Evolutionary conservation across 176 grass and related monocot species (phyloP).

Genomic region (Cenchrus purpureus): DNA sequence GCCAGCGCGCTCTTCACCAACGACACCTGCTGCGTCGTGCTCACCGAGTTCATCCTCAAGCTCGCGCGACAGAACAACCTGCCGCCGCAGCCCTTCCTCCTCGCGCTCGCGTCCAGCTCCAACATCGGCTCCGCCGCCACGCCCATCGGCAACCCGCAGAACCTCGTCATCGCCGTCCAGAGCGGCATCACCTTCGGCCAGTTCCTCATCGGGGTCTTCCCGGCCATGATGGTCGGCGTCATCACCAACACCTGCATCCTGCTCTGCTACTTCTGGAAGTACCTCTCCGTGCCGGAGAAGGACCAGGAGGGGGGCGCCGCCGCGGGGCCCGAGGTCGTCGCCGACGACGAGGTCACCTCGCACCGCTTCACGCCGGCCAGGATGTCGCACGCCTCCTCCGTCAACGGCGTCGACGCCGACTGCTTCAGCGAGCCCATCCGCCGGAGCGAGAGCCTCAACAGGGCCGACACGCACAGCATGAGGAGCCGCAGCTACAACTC

Average conservation of each 20-base stretch:
- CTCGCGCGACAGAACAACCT: slow-evolving; percentile 89
- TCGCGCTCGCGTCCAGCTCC: slow-evolving; percentile 85
- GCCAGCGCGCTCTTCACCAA: slow-evolving; percentile 97
- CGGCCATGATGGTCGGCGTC: slow-evolving; percentile 83
- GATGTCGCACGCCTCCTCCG: slow-evolving; percentile 72
- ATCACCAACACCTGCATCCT: slow-evolving; percentile 68
- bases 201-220: slow-evolving; percentile 74
- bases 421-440: slow-evolving; percentile 44
- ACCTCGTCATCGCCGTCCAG: slow-evolving; percentile 87
- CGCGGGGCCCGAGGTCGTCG: slow-evolving; percentile 44
- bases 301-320: slow-evolving; percentile 31
- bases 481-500: slow-evolving; percentile 73
- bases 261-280: slow-evolving; percentile 76
- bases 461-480: slow-evolving; percentile 26
- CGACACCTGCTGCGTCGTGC: slow-evolving; percentile 96
- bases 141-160: slow-evolving; percentile 98
- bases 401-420: slow-evolving; percentile 38
- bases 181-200: slow-evolving; percentile 81
- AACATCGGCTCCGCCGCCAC: slow-evolving; percentile 89
- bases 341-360: slow-evolving; percentile 73
- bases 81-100: slow-evolving; percentile 92
- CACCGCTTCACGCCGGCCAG: slow-evolving; percentile 87
- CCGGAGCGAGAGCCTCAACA: slow-evolving; percentile 45
- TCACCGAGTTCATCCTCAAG: slow-evolving; percentile 99
- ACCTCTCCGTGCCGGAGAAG: slow-evolving; percentile 57